A percentile compares a stretch with the other conserved stretches of the same genome.
Evolutionary conservation across 192 early-diverging fungal species (phyloP).

Genomic region (Allomyces macrogynus): DNA sequence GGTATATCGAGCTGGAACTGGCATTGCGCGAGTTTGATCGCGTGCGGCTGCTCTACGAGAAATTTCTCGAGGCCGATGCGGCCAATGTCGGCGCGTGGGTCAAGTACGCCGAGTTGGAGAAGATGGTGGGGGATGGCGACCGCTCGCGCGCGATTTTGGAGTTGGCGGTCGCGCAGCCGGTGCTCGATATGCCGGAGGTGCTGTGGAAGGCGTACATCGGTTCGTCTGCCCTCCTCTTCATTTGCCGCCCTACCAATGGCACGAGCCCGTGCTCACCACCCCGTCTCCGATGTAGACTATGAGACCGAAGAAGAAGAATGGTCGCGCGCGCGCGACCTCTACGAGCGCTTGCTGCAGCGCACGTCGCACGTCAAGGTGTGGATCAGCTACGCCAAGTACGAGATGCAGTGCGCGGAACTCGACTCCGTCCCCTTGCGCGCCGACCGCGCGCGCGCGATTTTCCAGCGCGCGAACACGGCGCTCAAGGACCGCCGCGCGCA

Average conservation of each 20-base stretch:
- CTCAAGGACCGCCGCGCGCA: conserved; percentile 53
- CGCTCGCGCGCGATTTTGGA: conserved; percentile 74
- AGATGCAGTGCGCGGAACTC: conserved; percentile 37
- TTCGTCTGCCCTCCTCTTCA: background rate
- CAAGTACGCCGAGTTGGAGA: conserved; percentile 84
- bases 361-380: conserved; percentile 95
- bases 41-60: conserved; percentile 69
- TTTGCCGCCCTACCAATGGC: background rate
- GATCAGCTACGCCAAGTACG: conserved; percentile 86
- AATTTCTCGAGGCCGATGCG: conserved; percentile 73
- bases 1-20: conserved; percentile 91
- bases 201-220: conserved; percentile 95
- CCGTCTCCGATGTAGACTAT: conserved; percentile 36
- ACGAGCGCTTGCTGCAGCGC: conserved; percentile 61
- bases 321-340: conserved; percentile 51
- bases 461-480: conserved; percentile 45
- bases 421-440: conserved; percentile 8
- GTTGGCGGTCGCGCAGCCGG: conserved; percentile 68
- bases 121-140: conserved; percentile 63
- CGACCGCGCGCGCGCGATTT: conserved; percentile 46
- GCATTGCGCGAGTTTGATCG: conserved; percentile 86
- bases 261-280: too few relatives aligned
- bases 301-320: conserved; percentile 69
- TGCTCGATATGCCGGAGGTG: conserved; percentile 93
- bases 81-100: conserved; percentile 87